Conservation (phyloP, 176 grass and related monocot species). For the Juncus effusus region DNA sequence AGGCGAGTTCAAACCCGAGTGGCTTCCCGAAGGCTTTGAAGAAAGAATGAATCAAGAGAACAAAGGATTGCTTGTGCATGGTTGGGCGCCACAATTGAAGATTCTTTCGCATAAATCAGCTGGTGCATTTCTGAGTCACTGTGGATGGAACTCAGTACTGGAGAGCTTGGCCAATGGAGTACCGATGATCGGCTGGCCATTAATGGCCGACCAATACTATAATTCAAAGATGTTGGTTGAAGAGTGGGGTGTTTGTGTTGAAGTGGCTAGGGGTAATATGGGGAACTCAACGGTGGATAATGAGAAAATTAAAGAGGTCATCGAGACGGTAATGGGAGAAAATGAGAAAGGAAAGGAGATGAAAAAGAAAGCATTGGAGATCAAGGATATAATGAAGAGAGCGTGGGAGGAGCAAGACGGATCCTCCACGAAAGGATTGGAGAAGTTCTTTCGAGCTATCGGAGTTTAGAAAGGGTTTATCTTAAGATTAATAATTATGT, state of each 20-base stretch:
- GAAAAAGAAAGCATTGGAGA: slow-evolving; percentile 16
- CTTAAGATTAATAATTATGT: no score
- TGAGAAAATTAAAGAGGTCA: slow-evolving; percentile 10
- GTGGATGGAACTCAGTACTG: slow-evolving; percentile 33
- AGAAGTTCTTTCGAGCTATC: slow-evolving; percentile 16
- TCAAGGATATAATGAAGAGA: slow-evolving; percentile 13
- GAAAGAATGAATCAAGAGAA: slow-evolving; percentile 8
- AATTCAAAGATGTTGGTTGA: slow-evolving; percentile 32
- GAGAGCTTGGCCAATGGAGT: slow-evolving; percentile 27
- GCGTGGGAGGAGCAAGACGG: slow-evolving; percentile 10
- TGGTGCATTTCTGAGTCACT: slow-evolving; percentile 38
- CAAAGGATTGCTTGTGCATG: slow-evolving; percentile 17
- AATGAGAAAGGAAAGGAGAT: slow-evolving; percentile 24
- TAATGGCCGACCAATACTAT: slow-evolving; percentile 26
- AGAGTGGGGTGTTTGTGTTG: slow-evolving; percentile 20
- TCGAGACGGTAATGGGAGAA: slow-evolving; percentile 17
- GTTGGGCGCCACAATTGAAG: slow-evolving; percentile 32
- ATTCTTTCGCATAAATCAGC: slow-evolving; percentile 27
- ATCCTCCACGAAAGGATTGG: slow-evolving; percentile 6
- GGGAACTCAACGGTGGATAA: slow-evolving; percentile 9
- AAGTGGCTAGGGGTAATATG: slow-evolving; percentile 27
- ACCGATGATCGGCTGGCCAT: slow-evolving; percentile 37
- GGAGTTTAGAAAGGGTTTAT: no score
- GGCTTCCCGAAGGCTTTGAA: slow-evolving; percentile 32
- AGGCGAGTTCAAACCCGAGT: slow-evolving; percentile 21